Evolutionary conservation across 768 basidiomycete genomes (phyloP), one percentile per base, ranked within the genome.

Genomic region (Rhodotorula taiwanensis): DNA sequence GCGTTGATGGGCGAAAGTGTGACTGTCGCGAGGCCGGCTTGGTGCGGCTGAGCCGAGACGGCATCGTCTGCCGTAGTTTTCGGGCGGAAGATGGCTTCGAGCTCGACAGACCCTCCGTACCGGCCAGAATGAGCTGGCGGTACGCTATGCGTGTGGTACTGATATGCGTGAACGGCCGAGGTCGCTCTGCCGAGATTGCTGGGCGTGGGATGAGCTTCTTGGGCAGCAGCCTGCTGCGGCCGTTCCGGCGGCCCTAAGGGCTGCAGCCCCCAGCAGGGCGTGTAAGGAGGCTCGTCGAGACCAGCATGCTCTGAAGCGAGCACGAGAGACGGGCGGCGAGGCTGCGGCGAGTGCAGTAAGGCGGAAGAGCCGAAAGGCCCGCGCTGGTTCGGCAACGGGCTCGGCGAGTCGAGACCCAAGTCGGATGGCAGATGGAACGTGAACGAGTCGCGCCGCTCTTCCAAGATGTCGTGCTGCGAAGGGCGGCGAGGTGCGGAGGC

Each of bases 371-470:
- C 27, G 7, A 57, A 49, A 0, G 21, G 30, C 39, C 43, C 28
- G 27, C 16, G 21, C 21, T 49, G n/a, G 23, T 8, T 25, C 21
- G 21, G 11, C 21, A 48, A 30, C 5, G 27, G 14, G 30, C 44
- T 31, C 10, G 58, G 41, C 21, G 49, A 50, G 6, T 6, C 21
- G 18, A 20, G 6, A 25, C 18, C 27, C 28, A 39, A 45, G 10
- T 34, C 42, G 43, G 63, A 53, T 20, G 63, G 39, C 0, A 57
- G 58, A 43, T 23, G 55, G 48, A 64, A 64, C 3, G 63, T 59
- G 63, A 64, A 64, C 33, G 63, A 64, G 57, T 64, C 58, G 30
- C 49, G 49, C 21, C 49, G 49, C 1, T 53, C 30, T 27, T 59
- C 42, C 34, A 23, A 20, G 20, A 44, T 44, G 43, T 44, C 16